Evolutionary conservation across 768 basidiomycete species (phyloP).

Genomic region (Lentinula edodes): DNA sequence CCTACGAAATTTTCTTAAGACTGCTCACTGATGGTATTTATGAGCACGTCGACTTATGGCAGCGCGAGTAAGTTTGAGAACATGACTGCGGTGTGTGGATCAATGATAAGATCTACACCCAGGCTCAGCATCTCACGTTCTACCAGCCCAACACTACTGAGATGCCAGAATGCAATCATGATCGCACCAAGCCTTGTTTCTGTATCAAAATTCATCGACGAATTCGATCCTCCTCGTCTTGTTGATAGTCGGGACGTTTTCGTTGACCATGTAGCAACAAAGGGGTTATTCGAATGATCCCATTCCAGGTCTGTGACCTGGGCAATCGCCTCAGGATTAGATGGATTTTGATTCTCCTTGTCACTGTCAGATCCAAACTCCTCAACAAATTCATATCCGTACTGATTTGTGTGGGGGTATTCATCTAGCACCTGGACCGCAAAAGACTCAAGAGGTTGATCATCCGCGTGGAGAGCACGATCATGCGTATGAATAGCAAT

Average conservation of each 20-base stretch:
- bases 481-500: not conserved
- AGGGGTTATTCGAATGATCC: not conserved
- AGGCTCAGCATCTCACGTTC: conserved; percentile 60
- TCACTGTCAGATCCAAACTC: not conserved
- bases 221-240: not conserved
- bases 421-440: too few relatives aligned
- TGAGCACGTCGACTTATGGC: conserved; percentile 41
- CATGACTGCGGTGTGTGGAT: conserved; percentile 38
- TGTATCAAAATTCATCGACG: conserved; percentile 33
- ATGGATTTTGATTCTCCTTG: not conserved
- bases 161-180: conserved; percentile 36
- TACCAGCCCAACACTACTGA: conserved; percentile 51
- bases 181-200: conserved; percentile 53
- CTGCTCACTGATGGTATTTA: conserved; percentile 37
- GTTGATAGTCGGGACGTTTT: not conserved
- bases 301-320: not conserved
- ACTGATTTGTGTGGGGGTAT: not conserved
- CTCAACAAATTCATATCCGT: not conserved
- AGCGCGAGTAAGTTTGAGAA: conserved; percentile 32
- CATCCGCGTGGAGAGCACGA: too few relatives aligned
- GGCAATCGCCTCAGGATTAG: not conserved
- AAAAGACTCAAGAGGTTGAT: too few relatives aligned
- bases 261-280: not conserved
- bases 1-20: conserved; percentile 67
- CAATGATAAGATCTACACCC: conserved; percentile 65